phyloP scores from a whole-genome alignment of 2,329 filamentous ascomycete genomes.

The Aspergillus sp. region DNA sequence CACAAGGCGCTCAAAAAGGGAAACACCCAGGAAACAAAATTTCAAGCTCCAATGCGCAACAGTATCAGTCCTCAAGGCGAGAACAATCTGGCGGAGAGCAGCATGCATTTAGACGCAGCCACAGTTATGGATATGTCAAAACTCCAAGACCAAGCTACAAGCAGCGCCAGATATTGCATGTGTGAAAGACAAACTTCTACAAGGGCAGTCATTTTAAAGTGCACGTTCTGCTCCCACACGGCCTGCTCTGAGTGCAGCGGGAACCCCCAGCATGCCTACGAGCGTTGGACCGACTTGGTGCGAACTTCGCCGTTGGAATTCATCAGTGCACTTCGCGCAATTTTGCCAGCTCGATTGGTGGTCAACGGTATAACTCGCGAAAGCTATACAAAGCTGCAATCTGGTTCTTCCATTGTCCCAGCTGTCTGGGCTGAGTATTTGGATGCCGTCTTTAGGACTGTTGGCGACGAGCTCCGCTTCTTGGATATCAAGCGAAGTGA shows the following conservation, averaged over 20 bases:
- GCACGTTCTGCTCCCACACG: constrained; percentile 55
- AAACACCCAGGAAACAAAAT: neutral
- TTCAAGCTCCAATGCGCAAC: constrained; percentile 4
- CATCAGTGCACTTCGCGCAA: constrained; percentile 41
- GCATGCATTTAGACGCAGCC: constrained; percentile 11
- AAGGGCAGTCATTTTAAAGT: constrained; percentile 46
- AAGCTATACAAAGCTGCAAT: constrained; percentile 23
- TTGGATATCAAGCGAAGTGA: constrained; percentile 30
- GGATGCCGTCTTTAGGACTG: constrained; percentile 26
- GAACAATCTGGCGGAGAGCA: constrained; percentile 14
- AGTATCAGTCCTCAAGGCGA: constrained; percentile 11
- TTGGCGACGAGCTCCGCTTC: constrained; percentile 30
- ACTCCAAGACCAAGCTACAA: constrained; percentile 24
- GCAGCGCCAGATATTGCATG: constrained; percentile 51
- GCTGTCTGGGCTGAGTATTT: constrained; percentile 36
- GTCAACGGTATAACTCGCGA: constrained; percentile 30
- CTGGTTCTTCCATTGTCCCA: constrained; percentile 7
- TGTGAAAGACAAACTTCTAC: constrained; percentile 55
- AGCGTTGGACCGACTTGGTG: constrained; percentile 17
- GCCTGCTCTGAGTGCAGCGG: constrained; percentile 55
- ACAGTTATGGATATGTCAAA: constrained; percentile 12
- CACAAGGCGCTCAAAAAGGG: constrained; percentile 30
- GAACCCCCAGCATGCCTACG: constrained; percentile 54
- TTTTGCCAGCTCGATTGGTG: constrained; percentile 44
- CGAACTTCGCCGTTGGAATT: constrained; percentile 48